Conservation (phyloP, 306 rosid genomes). For the Nissolia schottii region DNA sequence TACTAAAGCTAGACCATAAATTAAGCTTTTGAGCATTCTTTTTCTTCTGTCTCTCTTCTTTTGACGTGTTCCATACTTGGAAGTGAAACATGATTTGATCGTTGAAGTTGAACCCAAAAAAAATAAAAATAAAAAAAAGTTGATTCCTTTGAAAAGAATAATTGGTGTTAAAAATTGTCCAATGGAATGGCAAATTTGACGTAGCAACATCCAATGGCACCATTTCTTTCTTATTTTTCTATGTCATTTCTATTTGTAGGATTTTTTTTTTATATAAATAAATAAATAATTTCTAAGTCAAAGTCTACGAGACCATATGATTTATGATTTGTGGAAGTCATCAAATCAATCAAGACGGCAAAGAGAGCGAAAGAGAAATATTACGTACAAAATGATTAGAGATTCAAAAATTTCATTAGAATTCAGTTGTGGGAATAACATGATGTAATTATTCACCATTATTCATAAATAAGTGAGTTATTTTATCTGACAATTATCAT, state of each 20-base stretch:
- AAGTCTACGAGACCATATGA: slow-evolving; percentile 20
- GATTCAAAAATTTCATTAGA: too few relatives aligned
- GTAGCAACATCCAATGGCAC: slow-evolving; percentile 29
- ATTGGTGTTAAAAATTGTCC: slow-evolving; percentile 1
- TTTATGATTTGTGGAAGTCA: slow-evolving; percentile 4
- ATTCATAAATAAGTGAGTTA: too few relatives aligned
- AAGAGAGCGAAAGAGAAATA: background rate
- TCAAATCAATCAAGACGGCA: slow-evolving; percentile 12
- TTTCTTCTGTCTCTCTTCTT: background rate
- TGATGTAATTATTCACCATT: too few relatives aligned
- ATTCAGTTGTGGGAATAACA: too few relatives aligned
- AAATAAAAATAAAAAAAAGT: too few relatives aligned
- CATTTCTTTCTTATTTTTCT: background rate
- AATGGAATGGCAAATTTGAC: slow-evolving; percentile 18
- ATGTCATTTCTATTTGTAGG: background rate
- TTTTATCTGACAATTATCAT: too few relatives aligned
- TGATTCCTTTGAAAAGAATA: background rate
- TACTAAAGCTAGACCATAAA: background rate
- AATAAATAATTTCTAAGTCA: slow-evolving; percentile 1
- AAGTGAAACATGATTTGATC: background rate
- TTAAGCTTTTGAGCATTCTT: background rate
- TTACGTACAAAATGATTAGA: too few relatives aligned
- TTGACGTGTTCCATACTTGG: background rate
- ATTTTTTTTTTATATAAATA: background rate
- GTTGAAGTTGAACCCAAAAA: too few relatives aligned